Base-by-base conservation (phyloP, 106 monocot genomes). In the Xerophyta viscosa region DNA sequence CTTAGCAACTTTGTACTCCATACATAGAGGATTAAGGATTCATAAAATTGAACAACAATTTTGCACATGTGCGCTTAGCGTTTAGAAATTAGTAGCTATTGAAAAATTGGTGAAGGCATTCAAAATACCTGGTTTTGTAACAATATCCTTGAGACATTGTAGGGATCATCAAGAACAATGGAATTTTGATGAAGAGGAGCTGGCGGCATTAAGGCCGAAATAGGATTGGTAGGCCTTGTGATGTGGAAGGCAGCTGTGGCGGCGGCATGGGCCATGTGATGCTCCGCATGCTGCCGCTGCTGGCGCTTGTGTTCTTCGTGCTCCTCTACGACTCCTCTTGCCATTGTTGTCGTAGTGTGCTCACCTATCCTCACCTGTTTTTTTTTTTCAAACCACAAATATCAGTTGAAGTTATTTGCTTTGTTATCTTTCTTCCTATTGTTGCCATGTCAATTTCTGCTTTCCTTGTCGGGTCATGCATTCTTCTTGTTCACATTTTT, bases 131-230 rank as follows among this genome's bases (percentile, higher is more conserved):
- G 62, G 19, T 52, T 18, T 31, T 81, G 87, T 33, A 87, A 64
- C 18, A 81, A 62, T 44, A 84, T 46, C 19, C 65, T 68, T 3
- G 68, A 48, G 57, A 75, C 70, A 50, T 79, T 56, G 45, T 60
- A 89, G 21, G 79, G 66, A 37, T 77, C 79, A 21, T 83, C 76
- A 20, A 79, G 66, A 18, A 66, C 68, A 22, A 83, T 48, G 15
- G 78, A 57, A 31, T 66, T 25, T 37, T 89, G 83, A 20, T 73
- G 82, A 10, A 77, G 62, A 6, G 50, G 48, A 6, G 67, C 20
- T 6, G 78, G 66, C 11, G 84, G 45, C 24, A 79, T 64, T n/a
- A 82, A 64, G 10, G 57, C 33, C 24, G 91, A 79, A 26, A 82
- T 67, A 27, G 85, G 72, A 48, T 75, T 78, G 3, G 71, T 70